phyloP scores from a whole-genome alignment of 176 grass and related monocot species.

The Panicum miliaceum region DNA sequence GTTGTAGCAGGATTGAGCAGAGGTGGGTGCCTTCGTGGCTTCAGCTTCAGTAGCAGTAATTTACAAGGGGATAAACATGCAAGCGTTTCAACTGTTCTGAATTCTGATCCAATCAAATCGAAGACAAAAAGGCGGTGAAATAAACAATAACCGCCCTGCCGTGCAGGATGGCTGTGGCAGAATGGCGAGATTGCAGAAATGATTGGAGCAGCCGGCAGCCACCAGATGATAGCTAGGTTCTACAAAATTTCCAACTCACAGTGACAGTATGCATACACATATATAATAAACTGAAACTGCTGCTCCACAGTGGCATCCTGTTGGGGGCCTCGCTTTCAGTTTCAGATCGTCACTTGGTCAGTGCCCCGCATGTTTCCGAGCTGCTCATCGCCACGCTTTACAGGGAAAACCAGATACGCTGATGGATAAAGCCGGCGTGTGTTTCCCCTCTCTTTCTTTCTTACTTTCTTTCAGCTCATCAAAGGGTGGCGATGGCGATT shows the following conservation, averaged over 20 bases:
- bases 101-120: neutral
- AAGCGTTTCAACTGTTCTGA: neutral
- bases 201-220: constrained; percentile 32
- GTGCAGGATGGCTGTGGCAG: neutral
- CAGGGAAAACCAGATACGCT: constrained; percentile 33
- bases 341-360: neutral
- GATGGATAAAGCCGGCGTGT: constrained; percentile 41
- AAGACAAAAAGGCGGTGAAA: neutral
- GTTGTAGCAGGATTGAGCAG: too few species aligned
- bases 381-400: constrained; percentile 39
- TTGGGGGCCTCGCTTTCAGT: neutral
- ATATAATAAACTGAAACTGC: neutral
- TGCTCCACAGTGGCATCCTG: neutral
- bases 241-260: constrained; percentile 25
- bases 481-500: constrained; percentile 4
- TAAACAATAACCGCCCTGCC: constrained; percentile 14
- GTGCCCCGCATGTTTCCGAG: constrained; percentile 48
- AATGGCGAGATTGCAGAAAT: constrained; percentile 41
- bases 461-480: constrained; percentile 44
- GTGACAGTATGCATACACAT: neutral
- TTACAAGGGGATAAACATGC: neutral
- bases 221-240: neutral
- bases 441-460: neutral
- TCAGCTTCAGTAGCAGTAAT: neutral
- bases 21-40: too few species aligned